A percentile compares a stretch with the other conserved stretches of the same genome.
phyloP scores from a whole-genome alignment of 2,329 filamentous ascomycete species.

The Stylonectria norvegica region DNA sequence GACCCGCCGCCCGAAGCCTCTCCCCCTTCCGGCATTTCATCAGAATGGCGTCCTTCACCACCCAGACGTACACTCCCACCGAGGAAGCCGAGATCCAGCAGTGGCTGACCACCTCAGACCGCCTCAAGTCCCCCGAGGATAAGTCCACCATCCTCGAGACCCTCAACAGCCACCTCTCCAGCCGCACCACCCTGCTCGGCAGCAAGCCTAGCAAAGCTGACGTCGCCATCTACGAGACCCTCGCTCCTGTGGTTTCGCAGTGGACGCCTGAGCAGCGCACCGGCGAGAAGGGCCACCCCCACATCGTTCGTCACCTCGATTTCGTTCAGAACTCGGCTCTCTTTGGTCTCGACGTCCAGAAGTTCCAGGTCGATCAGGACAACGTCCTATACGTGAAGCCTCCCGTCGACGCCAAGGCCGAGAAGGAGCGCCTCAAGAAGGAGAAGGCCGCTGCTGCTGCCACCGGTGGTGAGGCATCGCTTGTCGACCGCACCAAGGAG shows the following conservation, averaged over 20 bases:
- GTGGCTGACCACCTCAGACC: slow-evolving; percentile 77
- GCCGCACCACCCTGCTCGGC: slow-evolving; percentile 84
- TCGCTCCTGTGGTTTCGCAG: slow-evolving; percentile 70
- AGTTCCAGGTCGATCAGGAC: slow-evolving; percentile 73
- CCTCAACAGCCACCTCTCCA: slow-evolving; percentile 83
- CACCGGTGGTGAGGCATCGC: slow-evolving; percentile 44
- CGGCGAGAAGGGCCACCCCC: slow-evolving; percentile 81
- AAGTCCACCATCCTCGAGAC: slow-evolving; percentile 68
- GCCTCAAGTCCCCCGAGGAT: slow-evolving; percentile 56
- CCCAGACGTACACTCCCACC: slow-evolving; percentile 67
- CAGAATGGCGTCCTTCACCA: slow-evolving; percentile 64
- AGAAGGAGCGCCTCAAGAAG: slow-evolving; percentile 96
- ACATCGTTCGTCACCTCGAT: slow-evolving; percentile 88
- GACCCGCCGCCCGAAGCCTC: slow-evolving; percentile 33
- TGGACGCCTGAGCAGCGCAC: slow-evolving; percentile 87
- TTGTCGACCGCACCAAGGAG: slow-evolving; percentile 61
- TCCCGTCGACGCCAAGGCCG: slow-evolving; percentile 83
- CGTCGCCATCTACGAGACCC: slow-evolving; percentile 73
- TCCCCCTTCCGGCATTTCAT: slow-evolving; percentile 38
- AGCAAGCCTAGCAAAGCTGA: slow-evolving; percentile 87
- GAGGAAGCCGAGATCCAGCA: slow-evolving; percentile 86
- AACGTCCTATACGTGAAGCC: slow-evolving; percentile 86
- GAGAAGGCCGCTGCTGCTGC: slow-evolving; percentile 74
- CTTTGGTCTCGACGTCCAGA: slow-evolving; percentile 67
- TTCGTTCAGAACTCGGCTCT: slow-evolving; percentile 90